phyloP scores from a whole-genome alignment of 2,329 filamentous ascomycete species.

The Talaromyces atroroseus region DNA sequence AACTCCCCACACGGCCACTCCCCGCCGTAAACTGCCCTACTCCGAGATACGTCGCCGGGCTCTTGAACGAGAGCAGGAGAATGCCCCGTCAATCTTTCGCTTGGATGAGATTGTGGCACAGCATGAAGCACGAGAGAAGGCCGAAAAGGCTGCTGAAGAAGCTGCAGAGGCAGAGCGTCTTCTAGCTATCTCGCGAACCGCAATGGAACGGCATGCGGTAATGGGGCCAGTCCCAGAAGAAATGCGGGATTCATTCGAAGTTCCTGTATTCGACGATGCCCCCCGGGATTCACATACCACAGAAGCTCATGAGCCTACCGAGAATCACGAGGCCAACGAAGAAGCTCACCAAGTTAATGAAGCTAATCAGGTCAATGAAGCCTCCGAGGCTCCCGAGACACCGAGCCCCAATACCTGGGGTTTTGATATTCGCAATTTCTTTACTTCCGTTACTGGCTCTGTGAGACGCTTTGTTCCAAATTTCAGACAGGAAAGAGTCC shows the following conservation, averaged over 20 bases:
- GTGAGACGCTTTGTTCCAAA: constrained; percentile 11
- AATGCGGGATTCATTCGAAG: background rate
- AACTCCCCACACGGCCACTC: background rate
- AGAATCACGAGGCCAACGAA: background rate
- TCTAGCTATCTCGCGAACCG: constrained; percentile 2
- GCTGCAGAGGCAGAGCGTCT: constrained; percentile 7
- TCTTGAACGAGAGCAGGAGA: background rate
- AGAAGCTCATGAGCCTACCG: background rate
- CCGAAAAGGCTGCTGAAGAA: background rate
- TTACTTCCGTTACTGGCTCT: constrained; percentile 4
- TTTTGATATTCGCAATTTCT: constrained; percentile 3
- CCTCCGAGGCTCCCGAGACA: background rate
- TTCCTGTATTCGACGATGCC: background rate
- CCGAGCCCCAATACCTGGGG: constrained; percentile 8
- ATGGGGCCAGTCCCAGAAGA: constrained; percentile 7
- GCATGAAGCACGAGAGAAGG: constrained; percentile 3
- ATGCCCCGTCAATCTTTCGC: constrained; percentile 3
- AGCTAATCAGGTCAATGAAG: too few species aligned
- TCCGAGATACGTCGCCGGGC: constrained; percentile 4
- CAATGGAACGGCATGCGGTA: constrained; percentile 10
- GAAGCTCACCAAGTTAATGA: background rate
- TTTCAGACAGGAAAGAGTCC: constrained; percentile 3
- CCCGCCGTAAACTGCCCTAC: background rate
- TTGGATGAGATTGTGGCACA: constrained; percentile 7
- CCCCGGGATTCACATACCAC: background rate